Evolutionary conservation across 192 early-diverging fungal species (phyloP), one percentile per base, ranked within the genome.

Genomic region (Coemansia sp.): DNA sequence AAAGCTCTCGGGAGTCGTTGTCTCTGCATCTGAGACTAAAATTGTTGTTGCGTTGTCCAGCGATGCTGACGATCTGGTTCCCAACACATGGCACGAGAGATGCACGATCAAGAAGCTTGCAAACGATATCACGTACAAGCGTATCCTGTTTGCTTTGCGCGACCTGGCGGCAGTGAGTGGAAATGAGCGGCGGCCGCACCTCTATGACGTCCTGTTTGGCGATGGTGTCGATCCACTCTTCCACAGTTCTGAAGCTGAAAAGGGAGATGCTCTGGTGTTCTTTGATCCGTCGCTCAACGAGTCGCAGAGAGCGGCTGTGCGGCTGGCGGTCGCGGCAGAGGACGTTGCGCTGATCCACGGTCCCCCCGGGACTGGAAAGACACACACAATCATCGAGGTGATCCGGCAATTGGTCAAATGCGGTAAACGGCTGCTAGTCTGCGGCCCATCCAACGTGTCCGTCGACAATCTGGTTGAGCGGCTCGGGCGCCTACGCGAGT

Each of bases 311-410:
- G 81, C 83, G n/a, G 94, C 93, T 0, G 88, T 96, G 3, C 64
- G 64, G 18, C 83, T 87, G 61, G 87, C 88, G 0, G 67, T 93
- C 21, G 72, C 67, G 0, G 85, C 92, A 0, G 66, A 86, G 21
- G 87, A 93, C 8, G 66, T 94, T 4, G 88, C 90, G 6, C 76
- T 96, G 52, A 85, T 94, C 38, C 94, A 96, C 64, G 93, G 94
- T 24, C 94, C 94, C 33, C 92, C 92, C n/a, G 91, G 90, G 45
- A 94, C 93, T 18, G 94, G 94, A 45, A 95, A 97, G 72, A 97
- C 95, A 2, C 87, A 93, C 63, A 94, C 93, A 14, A 63, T 93
- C 16, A 89, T 98, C 11, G 95, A 96, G 73, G 78, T 95, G 14
- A 83, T 98, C 30, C 87, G 92, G 26, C 94, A 93, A 68, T 79